Evolutionary conservation across 2,329 filamentous ascomycete species (phyloP).

Genomic region (Alternaria atra): DNA sequence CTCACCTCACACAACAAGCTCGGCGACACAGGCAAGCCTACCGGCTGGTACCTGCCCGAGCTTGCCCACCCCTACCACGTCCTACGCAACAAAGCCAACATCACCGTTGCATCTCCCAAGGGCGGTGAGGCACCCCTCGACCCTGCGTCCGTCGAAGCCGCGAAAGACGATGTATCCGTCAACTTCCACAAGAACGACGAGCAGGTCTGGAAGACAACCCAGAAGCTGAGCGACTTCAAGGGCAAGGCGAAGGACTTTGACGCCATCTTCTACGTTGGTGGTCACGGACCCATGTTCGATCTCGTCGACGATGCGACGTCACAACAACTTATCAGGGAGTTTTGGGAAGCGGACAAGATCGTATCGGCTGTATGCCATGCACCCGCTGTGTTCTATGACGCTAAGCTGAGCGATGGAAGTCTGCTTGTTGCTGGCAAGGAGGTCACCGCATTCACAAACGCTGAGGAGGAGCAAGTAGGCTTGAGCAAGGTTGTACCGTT

Average conservation of each 20-base stretch:
- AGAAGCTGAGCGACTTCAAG: slow-evolving; percentile 64
- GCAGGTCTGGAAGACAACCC: slow-evolving; percentile 70
- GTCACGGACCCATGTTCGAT: slow-evolving; percentile 73
- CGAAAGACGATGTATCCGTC: slow-evolving; percentile 59
- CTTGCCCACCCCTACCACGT: slow-evolving; percentile 52
- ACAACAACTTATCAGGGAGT: slow-evolving; percentile 69
- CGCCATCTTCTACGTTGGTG: slow-evolving; percentile 69
- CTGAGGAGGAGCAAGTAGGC: slow-evolving; percentile 61
- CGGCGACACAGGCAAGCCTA: slow-evolving; percentile 58
- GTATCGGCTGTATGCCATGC: slow-evolving; percentile 76
- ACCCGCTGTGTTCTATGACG: slow-evolving; percentile 69
- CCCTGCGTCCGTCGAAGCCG: slow-evolving; percentile 46
- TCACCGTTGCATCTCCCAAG: slow-evolving; percentile 52
- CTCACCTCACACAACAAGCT: slow-evolving; percentile 69
- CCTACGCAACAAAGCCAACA: slow-evolving; percentile 48
- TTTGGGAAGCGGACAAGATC: slow-evolving; percentile 68
- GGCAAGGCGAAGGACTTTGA: slow-evolving; percentile 68
- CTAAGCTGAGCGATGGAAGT: slow-evolving; percentile 60
- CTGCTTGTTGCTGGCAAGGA: slow-evolving; percentile 65
- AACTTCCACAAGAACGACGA: slow-evolving; percentile 62
- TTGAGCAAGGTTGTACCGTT: slow-evolving; percentile 64
- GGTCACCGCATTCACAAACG: slow-evolving; percentile 69
- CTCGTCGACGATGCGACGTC: slow-evolving; percentile 66
- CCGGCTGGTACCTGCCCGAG: slow-evolving; percentile 72
- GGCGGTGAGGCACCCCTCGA: slow-evolving; percentile 52